These are phyloP conservation scores for Jatropha curcas DNA, from an alignment of 345 rosid species.

Conservation along the genomic window DNA sequence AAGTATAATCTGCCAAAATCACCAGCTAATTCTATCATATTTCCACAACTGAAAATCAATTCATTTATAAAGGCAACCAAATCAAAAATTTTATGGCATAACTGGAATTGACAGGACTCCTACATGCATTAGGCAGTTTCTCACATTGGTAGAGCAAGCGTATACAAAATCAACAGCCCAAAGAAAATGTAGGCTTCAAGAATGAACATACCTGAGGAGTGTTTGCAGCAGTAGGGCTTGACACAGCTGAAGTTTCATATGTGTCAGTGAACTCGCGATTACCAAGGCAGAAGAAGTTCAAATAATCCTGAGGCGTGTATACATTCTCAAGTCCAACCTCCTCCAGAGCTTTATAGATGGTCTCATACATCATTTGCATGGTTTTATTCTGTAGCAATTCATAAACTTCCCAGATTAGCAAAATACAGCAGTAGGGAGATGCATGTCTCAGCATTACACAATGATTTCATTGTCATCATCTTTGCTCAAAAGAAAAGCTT, in stretches of 20 bases:
- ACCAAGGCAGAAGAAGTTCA: constrained; percentile 96
- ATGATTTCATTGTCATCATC: background rate
- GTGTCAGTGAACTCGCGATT: constrained; percentile 60
- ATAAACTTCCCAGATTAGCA: constrained; percentile 13
- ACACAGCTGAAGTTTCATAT: constrained; percentile 10
- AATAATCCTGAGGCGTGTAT: constrained; percentile 74
- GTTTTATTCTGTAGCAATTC: constrained; percentile 73
- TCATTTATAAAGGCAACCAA: background rate
- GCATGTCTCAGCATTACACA: background rate
- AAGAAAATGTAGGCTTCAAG: constrained; percentile 1
- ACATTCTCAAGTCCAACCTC: constrained; percentile 76
- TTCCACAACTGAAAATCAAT: background rate
- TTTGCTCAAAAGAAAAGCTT: background rate
- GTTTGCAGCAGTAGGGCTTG: constrained; percentile 48
- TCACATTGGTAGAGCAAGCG: background rate
- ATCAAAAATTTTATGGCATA: background rate
- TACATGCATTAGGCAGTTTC: background rate
- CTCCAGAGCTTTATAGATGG: constrained; percentile 76
- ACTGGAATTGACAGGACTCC: background rate
- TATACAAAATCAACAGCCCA: constrained; percentile 1
- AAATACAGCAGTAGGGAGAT: background rate
- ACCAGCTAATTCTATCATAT: background rate
- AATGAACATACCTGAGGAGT: constrained; percentile 62
- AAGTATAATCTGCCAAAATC: background rate
- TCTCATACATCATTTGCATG: constrained; percentile 98